Conservation (phyloP, 306 rosid genomes). For the Heteromeles arbutifolia region DNA sequence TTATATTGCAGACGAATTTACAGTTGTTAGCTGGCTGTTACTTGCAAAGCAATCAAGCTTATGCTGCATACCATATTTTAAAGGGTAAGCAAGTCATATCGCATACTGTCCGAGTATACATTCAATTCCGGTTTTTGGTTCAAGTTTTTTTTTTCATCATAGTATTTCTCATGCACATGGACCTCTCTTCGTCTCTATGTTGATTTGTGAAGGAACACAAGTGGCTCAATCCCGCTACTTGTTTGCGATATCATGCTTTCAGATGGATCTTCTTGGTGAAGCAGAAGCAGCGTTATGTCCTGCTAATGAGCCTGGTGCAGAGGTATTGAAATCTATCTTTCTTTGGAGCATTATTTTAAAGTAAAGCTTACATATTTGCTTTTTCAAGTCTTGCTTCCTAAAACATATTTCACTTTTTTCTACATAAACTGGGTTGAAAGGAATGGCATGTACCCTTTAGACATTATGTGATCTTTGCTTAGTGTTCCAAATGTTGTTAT, state of each 20-base stretch:
- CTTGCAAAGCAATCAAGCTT: constrained; percentile 79
- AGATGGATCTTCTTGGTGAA: constrained; percentile 84
- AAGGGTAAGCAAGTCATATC: constrained; percentile 49
- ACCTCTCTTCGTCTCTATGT: constrained; percentile 22
- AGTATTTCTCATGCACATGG: constrained; percentile 25
- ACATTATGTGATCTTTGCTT: not conserved
- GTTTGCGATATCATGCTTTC: constrained; percentile 98
- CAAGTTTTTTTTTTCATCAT: not conserved
- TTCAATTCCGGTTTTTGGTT: not conserved
- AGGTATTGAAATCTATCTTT: constrained; percentile 41
- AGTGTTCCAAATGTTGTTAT: not conserved
- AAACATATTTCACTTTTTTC: not conserved
- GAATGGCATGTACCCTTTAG: not conserved
- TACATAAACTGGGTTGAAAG: not conserved
- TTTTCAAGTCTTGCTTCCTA: not conserved
- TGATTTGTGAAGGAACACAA: constrained; percentile 67
- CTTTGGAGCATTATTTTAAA: not conserved
- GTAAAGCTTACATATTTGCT: not conserved
- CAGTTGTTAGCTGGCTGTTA: constrained; percentile 88
- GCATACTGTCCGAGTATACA: not conserved
- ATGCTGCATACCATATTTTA: constrained; percentile 80
- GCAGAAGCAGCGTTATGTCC: constrained; percentile 93
- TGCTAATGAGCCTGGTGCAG: constrained; percentile 68
- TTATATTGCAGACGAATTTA: constrained; percentile 57
- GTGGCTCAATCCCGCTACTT: constrained; percentile 97